Evolutionary conservation across 2,329 filamentous ascomycete genomes (phyloP), one percentile per base, ranked within the genome.

Genomic region (Boeremia exigua): DNA sequence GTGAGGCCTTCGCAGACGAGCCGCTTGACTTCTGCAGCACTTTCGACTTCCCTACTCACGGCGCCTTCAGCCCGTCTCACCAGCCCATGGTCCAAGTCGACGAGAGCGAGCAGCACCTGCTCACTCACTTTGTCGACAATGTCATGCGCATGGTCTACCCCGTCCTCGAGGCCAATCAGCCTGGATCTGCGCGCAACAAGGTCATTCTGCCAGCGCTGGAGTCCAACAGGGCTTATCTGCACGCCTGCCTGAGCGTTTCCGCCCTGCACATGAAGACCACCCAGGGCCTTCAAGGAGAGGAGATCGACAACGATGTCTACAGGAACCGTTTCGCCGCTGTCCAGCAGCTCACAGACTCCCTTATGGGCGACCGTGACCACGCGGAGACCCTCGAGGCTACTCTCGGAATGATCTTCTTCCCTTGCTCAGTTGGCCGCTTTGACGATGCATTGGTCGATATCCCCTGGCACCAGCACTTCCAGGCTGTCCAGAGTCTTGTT

Each of bases 381-480:
- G 84, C 89, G 56, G 86, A 95, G 75, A 96, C 96, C 66, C 86
- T 98, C 11, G 94, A 98, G 77, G 92, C 94, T 1, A 92, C 93
- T 0, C 84, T 98, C 5, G 92, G 91, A 47, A 92, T 98, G 86
- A 96, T 97, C 74, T 95, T 96, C 80, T 96, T 97, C 80, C 92
- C 96, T 73, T 95, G 90, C 78, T 89, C 91, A 25, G 94, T 98
- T 61, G 94, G 94, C 49, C 86, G 91, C 67, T 87, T 89, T 32
- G 89, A 95, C 67, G 92, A 97, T 72, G 85, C 85, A 42, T 86
- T 97, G 23, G 89, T 91, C 14, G 93, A 98, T 73, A 96, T 98
- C 66, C 88, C 93, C 19, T 99, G 95, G 95, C 91, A 94, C 79
- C 91, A 96, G 74, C 95, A 99, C 80, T 97, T 98, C 80, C 90